Evolutionary conservation across 208 protist genomes (phyloP).

Genomic region (Strigomonas culicis): DNA sequence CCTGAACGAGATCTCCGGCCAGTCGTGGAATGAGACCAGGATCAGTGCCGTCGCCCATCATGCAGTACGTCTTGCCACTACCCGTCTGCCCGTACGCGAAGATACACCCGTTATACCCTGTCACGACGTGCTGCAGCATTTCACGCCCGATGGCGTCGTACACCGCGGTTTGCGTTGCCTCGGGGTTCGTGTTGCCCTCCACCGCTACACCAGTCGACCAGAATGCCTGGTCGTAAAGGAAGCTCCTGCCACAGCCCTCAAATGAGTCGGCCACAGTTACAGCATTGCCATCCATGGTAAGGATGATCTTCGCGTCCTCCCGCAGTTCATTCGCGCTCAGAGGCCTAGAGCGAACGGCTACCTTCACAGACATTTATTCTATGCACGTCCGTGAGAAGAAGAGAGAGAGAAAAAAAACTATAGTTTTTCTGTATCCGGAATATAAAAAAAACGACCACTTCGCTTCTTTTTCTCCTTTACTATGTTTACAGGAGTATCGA

Average conservation of each 20-base stretch:
- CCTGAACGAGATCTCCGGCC: slow-evolving; percentile 49
- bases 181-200: slow-evolving; percentile 28
- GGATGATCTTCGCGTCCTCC: slow-evolving; percentile 35
- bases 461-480: not conserved
- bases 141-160: slow-evolving; percentile 54
- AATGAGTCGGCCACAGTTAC: slow-evolving; percentile 41
- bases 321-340: slow-evolving; percentile 52
- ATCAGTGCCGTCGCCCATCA: slow-evolving; percentile 53
- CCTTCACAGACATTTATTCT: slow-evolving; percentile 69
- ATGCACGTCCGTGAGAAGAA: not conserved
- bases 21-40: slow-evolving; percentile 69
- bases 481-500: not conserved
- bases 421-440: not conserved
- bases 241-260: slow-evolving; percentile 35
- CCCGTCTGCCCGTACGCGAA: slow-evolving; percentile 90
- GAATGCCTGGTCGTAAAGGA: slow-evolving; percentile 71
- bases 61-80: slow-evolving; percentile 84
- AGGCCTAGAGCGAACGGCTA: slow-evolving; percentile 67
- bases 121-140: slow-evolving; percentile 56
- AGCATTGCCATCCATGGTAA: slow-evolving; percentile 66
- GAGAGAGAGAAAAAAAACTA: not conserved
- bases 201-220: slow-evolving; percentile 45
- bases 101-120: slow-evolving; percentile 86
- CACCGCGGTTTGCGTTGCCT: slow-evolving; percentile 59
- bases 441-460: not conserved